phyloP scores from a whole-genome alignment of 75 land plant genomes.

The Cunninghamia lanceolata region DNA sequence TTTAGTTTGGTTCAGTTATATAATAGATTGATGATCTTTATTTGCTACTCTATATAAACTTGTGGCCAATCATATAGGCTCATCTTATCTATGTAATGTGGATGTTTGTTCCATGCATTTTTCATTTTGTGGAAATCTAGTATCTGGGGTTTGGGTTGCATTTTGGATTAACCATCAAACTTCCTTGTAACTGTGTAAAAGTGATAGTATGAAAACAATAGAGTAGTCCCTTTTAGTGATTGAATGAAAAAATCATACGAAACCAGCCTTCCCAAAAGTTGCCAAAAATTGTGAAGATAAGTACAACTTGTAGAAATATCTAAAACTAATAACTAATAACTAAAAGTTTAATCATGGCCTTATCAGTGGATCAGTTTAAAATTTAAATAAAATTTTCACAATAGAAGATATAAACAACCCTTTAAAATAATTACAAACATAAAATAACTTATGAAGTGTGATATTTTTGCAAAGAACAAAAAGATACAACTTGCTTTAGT shows the following conservation, averaged over 20 bases:
- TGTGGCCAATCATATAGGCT: not conserved
- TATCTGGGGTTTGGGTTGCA: not conserved
- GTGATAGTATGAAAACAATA: not conserved
- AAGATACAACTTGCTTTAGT: not conserved
- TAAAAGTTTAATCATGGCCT: not conserved
- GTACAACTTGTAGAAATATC: not conserved
- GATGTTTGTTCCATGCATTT: not conserved
- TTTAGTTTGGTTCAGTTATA: not conserved
- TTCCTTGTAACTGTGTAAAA: not conserved
- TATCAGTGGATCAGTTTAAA: not conserved
- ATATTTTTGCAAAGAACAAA: not conserved
- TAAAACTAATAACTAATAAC: not conserved
- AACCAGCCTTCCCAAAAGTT: not conserved
- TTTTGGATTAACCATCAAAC: not conserved
- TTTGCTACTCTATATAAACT: not conserved
- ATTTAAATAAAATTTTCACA: not conserved
- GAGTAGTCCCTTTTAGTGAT: not conserved
- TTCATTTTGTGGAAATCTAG: not conserved
- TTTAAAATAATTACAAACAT: not conserved
- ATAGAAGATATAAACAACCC: not conserved
- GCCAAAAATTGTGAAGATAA: not conserved
- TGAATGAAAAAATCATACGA: not conserved
- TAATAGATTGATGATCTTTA: not conserved
- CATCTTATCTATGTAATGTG: not conserved
- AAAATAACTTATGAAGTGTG: not conserved